Conservation (phyloP, 75 land plant species). For the Adiantum capillusveneris region DNA sequence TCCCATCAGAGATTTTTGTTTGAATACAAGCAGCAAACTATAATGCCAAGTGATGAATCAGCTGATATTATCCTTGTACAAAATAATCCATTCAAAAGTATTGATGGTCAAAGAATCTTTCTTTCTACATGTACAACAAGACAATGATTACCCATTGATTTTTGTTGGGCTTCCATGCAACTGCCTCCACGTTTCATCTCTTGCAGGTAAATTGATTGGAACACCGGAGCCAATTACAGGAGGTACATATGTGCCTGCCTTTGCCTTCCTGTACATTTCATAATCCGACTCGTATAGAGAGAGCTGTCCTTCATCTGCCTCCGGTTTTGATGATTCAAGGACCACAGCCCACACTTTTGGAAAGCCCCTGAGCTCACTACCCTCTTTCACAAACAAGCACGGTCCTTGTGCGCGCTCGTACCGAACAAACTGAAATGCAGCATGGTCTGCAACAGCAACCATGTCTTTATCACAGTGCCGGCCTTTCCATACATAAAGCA, state of each 20-base stretch:
- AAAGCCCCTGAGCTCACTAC: slow-evolving; percentile 18
- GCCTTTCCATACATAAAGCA: slow-evolving; percentile 42
- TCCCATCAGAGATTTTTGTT: too few species aligned
- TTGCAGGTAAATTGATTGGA: background rate
- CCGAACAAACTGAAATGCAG: slow-evolving; percentile 38
- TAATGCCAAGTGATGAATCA: too few species aligned
- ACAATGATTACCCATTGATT: too few species aligned
- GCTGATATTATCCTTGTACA: too few species aligned
- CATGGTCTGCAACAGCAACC: slow-evolving; percentile 27
- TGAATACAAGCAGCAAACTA: too few species aligned
- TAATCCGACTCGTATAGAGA: slow-evolving; percentile 7
- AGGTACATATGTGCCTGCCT: slow-evolving; percentile 1
- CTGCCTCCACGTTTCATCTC: background rate
- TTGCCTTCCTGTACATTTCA: slow-evolving; percentile 14
- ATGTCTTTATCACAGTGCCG: slow-evolving; percentile 17
- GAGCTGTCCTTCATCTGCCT: background rate
- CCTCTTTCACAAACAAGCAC: slow-evolving; percentile 15
- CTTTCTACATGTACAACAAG: too few species aligned
- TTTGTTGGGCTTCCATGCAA: too few species aligned
- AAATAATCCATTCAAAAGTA: too few species aligned
- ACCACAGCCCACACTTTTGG: background rate
- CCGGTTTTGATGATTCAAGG: background rate
- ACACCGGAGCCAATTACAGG: background rate
- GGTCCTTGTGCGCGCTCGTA: slow-evolving; percentile 40
- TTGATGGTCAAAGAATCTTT: too few species aligned